Evolutionary conservation across 176 grass and related monocot species (phyloP).

Genomic region (Bothriochloa decipiens): DNA sequence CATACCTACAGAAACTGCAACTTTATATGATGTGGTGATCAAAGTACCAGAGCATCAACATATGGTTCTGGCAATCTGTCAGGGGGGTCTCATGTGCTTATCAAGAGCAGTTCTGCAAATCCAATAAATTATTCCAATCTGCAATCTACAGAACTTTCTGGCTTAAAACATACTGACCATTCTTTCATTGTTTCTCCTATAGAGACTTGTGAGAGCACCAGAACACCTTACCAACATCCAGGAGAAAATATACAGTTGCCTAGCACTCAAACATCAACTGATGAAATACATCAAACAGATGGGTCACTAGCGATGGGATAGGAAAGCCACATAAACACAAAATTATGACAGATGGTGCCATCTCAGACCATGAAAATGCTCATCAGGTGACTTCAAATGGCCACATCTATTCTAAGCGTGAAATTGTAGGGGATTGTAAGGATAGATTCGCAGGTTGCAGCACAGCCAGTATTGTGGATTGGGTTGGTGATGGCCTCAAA

Average conservation of each 20-base stretch:
- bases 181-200: conserved; percentile 15
- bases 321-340: neutral
- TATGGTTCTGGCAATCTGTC: conserved; percentile 10
- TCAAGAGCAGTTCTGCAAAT: conserved; percentile 23
- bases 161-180: neutral
- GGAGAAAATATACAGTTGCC: neutral
- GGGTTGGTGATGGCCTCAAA: conserved; percentile 50
- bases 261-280: conserved; percentile 5
- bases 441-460: conserved; percentile 32
- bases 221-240: conserved; percentile 7
- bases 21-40: conserved; percentile 3
- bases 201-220: neutral
- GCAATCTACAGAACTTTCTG: conserved; percentile 1
- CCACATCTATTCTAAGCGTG: conserved; percentile 5
- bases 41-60: neutral
- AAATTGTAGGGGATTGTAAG: conserved; percentile 19
- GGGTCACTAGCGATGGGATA: neutral
- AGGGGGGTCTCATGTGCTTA: neutral
- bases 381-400: conserved; percentile 26
- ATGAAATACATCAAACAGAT: conserved; percentile 23
- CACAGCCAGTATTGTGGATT: conserved; percentile 37
- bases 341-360: conserved; percentile 12
- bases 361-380: conserved; percentile 20
- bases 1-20: conserved; percentile 19
- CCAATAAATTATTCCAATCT: conserved; percentile 19